Evolutionary conservation across 768 basidiomycete species (phyloP), one percentile per base, ranked within the genome.

Genomic region (Tricholoma terreum): DNA sequence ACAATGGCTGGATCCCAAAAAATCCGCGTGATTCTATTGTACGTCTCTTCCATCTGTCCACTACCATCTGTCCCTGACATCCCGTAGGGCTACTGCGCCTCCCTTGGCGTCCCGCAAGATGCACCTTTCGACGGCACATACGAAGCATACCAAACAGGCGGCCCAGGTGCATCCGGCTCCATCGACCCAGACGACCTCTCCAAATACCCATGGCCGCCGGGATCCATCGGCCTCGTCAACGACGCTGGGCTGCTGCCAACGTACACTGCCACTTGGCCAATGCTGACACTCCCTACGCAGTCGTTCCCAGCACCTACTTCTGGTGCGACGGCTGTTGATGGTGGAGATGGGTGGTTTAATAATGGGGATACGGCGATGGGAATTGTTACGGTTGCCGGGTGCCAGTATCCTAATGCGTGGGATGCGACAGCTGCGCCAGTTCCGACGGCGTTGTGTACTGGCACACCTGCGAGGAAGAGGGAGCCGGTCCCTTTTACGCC

Each of bases 221-320:
- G 79, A 15, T 67, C 74, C 21, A 76, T 87, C 55, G 72, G 71
- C 45, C 72, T 72, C 56, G 77, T 70, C 6, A 75, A 74, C 22
- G 50, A 69, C 57, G 73, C 76, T 21, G 69, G 85, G 86, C 57
- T 75, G 17, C 66, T 89, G 27, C 86, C 87, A 7, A 84, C 84
- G 34, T 89, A 88, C 65, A 89, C 87, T 6, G 76, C 77, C 27
- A 88, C 86, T 5, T 83, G 79, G 11, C 63, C 81, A 2, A 70
- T 85, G 46, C 73, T 79, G 58, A 87, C 85, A 3, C 35, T 36
- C 35, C 9, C 35, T 36, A 36, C 35, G 35, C 35, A 8, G 3
- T 36, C 35, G 15, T 80, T 83, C 71, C 80, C 83, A 1, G 67
- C 73, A 2, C 68, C 70, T 9, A 76, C 79, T 4, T 77, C 80